Evolutionary conservation across 345 rosid species (phyloP).

Genomic region (Conringia planisiliqua): DNA sequence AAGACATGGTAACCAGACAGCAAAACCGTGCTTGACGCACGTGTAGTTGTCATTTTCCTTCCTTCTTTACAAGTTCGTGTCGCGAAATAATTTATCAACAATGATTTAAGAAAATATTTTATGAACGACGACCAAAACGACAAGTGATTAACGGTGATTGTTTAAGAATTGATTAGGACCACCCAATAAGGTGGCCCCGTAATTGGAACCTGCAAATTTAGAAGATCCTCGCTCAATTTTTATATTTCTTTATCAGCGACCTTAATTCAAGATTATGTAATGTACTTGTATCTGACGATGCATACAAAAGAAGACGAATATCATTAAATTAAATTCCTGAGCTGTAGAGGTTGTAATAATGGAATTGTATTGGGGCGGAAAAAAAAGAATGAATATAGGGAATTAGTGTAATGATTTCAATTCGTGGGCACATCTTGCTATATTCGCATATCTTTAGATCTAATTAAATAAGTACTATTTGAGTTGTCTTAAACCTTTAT

Average conservation of each 20-base stretch:
- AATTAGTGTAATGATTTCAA: conserved; percentile 32
- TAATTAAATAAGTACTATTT: background rate
- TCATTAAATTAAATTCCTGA: background rate
- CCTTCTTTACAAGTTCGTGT: conserved; percentile 1
- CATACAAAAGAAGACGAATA: background rate
- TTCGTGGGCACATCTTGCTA: conserved; percentile 32
- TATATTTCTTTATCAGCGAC: background rate
- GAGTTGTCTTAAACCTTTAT: conserved; percentile 32
- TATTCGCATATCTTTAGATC: conserved; percentile 13
- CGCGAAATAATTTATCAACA: background rate
- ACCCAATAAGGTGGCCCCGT: background rate
- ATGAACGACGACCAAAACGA: conserved; percentile 8
- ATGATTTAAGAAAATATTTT: background rate
- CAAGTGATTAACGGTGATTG: background rate
- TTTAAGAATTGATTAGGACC: background rate
- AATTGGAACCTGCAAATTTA: conserved; percentile 1
- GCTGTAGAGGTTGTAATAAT: conserved; percentile 18
- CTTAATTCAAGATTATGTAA: background rate
- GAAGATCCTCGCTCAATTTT: background rate
- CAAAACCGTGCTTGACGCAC: conserved; percentile 27
- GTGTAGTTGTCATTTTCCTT: conserved; percentile 28
- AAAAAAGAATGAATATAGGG: conserved; percentile 4
- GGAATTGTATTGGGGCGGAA: background rate
- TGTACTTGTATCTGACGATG: background rate
- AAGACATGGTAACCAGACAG: conserved; percentile 14